Evolutionary conservation across 192 early-diverging fungal genomes (phyloP).

Genomic region (Piromyces finnis): DNA sequence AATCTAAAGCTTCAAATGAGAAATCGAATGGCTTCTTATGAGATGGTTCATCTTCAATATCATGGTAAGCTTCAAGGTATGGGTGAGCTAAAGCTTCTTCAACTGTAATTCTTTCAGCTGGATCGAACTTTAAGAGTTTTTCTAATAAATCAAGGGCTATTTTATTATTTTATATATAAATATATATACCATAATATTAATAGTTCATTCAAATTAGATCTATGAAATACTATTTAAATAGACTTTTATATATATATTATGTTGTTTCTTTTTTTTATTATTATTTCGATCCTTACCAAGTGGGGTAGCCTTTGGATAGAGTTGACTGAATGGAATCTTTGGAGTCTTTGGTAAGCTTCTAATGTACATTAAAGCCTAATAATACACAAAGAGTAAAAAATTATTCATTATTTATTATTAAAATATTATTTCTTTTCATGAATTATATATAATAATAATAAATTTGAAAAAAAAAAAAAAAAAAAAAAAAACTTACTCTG

Average conservation of each 20-base stretch:
- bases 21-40: slow-evolving; percentile 61
- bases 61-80: slow-evolving; percentile 63
- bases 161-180: too few relatives aligned
- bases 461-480: too few relatives aligned
- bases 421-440: too few relatives aligned
- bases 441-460: too few relatives aligned
- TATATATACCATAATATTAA: too few relatives aligned
- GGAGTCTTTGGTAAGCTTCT: slow-evolving; percentile 69
- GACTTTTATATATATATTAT: too few relatives aligned
- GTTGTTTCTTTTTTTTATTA: too few relatives aligned
- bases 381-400: too few relatives aligned
- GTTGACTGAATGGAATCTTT: slow-evolving; percentile 56
- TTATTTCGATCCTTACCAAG: too few relatives aligned
- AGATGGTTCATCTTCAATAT: slow-evolving; percentile 52
- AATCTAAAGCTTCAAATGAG: slow-evolving; percentile 56
- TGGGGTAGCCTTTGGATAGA: slow-evolving; percentile 78
- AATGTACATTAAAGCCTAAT: slow-evolving; percentile 75
- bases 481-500: slow-evolving; percentile 53
- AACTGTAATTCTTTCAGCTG: slow-evolving; percentile 71
- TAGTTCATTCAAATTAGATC: too few relatives aligned
- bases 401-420: too few relatives aligned
- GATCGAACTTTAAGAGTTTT: slow-evolving; percentile 71
- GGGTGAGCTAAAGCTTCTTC: slow-evolving; percentile 80
- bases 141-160: slow-evolving; percentile 72
- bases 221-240: too few relatives aligned